These are phyloP conservation scores for Abelmoschus esculentus DNA, from an alignment of 345 rosid species.

Conservation along the genomic window DNA sequence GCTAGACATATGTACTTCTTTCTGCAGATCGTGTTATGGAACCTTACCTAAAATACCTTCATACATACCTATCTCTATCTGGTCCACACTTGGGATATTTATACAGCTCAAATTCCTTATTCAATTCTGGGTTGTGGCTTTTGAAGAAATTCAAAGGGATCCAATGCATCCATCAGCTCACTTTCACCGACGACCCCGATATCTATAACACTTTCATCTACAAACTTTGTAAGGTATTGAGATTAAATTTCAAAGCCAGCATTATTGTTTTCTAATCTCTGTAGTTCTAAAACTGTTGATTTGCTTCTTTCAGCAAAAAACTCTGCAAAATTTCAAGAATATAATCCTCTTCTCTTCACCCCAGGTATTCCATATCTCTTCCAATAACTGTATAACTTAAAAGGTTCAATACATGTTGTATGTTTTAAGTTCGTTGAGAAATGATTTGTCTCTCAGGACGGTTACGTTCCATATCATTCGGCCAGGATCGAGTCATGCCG, in stretches of 20 bases:
- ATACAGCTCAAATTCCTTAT: constrained; percentile 85
- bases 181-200: constrained; percentile 84
- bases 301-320: constrained; percentile 63
- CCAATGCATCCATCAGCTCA: constrained; percentile 94
- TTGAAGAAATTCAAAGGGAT: constrained; percentile 82
- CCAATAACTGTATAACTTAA: neutral
- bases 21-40: constrained; percentile 78
- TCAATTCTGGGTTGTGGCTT: constrained; percentile 91
- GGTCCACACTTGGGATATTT: constrained; percentile 96
- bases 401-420: neutral
- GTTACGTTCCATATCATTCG: constrained; percentile 97
- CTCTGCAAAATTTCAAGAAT: constrained; percentile 66
- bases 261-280: neutral
- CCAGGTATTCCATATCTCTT: constrained; percentile 43
- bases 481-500: constrained; percentile 83
- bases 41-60: constrained; percentile 58
- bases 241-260: neutral
- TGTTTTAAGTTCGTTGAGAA: neutral
- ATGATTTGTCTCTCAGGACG: constrained; percentile 50
- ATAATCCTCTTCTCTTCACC: constrained; percentile 81
- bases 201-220: constrained; percentile 73
- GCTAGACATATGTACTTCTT: constrained; percentile 9
- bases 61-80: constrained; percentile 78
- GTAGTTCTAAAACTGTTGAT: constrained; percentile 17
- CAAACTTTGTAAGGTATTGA: constrained; percentile 69